phyloP scores from a whole-genome alignment of 2,329 filamentous ascomycete genomes.

The Cercospora sp. region DNA sequence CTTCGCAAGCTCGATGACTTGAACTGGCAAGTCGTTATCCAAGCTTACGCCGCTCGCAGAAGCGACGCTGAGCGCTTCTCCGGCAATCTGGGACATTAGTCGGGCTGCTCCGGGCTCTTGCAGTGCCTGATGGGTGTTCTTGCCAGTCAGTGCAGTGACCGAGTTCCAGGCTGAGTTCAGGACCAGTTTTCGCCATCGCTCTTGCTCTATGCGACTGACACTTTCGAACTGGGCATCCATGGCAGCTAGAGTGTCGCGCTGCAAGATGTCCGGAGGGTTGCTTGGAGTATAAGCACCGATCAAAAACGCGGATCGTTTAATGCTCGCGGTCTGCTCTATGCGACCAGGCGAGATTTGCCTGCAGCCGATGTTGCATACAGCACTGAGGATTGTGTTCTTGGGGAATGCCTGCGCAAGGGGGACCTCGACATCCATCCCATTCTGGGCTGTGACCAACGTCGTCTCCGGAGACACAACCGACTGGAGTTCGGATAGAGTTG shows the following conservation, averaged over 20 bases:
- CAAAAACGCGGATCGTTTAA: constrained; percentile 25
- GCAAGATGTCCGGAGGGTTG: neutral
- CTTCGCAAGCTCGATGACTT: constrained; percentile 23
- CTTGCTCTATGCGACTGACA: constrained; percentile 19
- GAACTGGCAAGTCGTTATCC: constrained; percentile 16
- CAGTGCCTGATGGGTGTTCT: constrained; percentile 28
- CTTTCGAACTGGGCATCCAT: constrained; percentile 26
- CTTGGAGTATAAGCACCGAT: constrained; percentile 17
- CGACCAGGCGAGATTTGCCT: constrained; percentile 24
- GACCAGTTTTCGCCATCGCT: constrained; percentile 32
- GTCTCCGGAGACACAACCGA: constrained; percentile 21
- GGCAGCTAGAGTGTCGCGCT: constrained; percentile 19
- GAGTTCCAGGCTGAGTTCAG: constrained; percentile 32
- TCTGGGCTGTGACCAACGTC: constrained; percentile 29
- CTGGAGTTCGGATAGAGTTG: constrained; percentile 21
- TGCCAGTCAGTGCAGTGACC: constrained; percentile 25
- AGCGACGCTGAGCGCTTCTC: constrained; percentile 27
- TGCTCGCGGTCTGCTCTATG: constrained; percentile 25
- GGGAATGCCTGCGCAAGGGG: constrained; percentile 25
- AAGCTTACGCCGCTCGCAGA: constrained; percentile 22
- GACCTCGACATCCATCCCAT: constrained; percentile 30
- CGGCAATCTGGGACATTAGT: constrained; percentile 24
- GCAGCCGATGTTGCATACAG: constrained; percentile 31
- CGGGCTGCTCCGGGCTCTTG: constrained; percentile 14
- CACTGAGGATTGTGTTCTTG: constrained; percentile 28